phyloP scores from a whole-genome alignment of 257 asterid species.

The Thymus mandschuricus region DNA sequence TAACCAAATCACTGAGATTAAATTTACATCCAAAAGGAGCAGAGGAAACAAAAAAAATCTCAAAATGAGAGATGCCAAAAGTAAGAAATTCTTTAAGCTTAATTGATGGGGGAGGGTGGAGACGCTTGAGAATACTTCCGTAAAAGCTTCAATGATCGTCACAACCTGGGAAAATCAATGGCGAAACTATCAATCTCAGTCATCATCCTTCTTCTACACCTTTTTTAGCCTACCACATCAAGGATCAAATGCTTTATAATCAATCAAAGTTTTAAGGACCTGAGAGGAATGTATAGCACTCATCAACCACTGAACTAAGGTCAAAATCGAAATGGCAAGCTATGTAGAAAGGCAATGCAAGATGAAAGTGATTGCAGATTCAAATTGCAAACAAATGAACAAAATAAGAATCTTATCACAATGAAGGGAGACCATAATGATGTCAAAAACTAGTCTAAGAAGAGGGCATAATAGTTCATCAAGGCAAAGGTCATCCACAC shows the following conservation, averaged over 20 bases:
- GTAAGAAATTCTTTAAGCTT: background rate
- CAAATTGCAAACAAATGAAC: background rate
- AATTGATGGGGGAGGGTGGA: background rate
- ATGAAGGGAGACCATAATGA: background rate
- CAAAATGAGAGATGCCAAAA: background rate
- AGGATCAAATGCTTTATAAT: constrained; percentile 4
- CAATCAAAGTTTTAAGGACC: background rate
- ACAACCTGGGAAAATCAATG: background rate
- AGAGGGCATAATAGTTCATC: background rate
- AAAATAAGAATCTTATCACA: background rate
- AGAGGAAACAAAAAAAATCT: too few relatives aligned
- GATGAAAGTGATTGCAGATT: background rate
- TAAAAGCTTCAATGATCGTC: background rate
- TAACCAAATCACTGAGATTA: background rate
- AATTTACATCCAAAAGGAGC: too few relatives aligned
- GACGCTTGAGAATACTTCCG: background rate
- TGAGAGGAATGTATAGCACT: background rate
- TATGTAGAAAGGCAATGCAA: background rate
- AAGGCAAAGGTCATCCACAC: background rate
- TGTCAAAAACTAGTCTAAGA: too few relatives aligned
- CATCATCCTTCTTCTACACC: background rate
- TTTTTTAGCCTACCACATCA: background rate
- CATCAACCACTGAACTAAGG: background rate
- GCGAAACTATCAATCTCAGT: background rate
- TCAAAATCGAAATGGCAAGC: background rate